These are phyloP conservation scores for Solanum dulcamara DNA, from an alignment of 257 asterid genomes.

Conservation along the genomic window DNA sequence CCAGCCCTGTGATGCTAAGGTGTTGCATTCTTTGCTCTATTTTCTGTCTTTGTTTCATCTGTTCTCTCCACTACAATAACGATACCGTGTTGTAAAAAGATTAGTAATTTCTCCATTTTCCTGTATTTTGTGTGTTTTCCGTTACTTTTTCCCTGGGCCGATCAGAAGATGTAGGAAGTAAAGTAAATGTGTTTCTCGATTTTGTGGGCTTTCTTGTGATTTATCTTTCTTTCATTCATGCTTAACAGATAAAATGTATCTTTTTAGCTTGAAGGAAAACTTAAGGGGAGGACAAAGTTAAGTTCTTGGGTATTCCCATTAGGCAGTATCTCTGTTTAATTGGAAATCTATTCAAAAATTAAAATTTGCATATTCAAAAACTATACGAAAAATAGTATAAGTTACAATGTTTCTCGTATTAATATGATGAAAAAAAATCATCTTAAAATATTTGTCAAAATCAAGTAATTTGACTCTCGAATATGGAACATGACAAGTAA, in stretches of 20 bases:
- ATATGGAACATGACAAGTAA: not conserved
- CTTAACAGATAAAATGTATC: no score
- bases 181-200: not conserved
- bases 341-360: not conserved
- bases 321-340: no score
- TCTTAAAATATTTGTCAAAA: no score
- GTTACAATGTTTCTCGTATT: not conserved
- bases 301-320: no score
- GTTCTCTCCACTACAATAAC: no score
- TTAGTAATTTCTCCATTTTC: not conserved
- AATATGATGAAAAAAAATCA: not conserved
- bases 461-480: not conserved
- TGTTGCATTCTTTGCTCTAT: not conserved
- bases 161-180: not conserved
- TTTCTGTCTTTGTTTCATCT: not conserved
- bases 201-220: not conserved
- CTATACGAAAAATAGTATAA: no score
- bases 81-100: not conserved
- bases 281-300: not conserved
- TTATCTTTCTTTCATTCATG: no score
- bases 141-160: not conserved
- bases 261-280: not conserved
- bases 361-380: no score
- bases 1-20: constrained; percentile 82
- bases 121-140: not conserved